Conservation (phyloP, 148 eudicot genomes). For the Chenopodium berlandieri region DNA sequence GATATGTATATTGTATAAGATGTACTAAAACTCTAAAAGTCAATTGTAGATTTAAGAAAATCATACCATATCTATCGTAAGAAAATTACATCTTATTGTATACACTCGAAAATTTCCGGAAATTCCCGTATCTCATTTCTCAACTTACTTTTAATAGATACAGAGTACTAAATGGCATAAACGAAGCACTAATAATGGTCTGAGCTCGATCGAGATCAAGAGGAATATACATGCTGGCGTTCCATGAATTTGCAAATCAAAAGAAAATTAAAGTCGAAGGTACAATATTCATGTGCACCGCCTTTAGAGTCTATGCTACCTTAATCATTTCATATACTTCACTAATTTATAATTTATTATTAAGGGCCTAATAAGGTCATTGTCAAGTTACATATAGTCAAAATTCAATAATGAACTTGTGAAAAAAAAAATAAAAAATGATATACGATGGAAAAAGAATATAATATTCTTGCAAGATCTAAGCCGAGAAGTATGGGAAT, state of each 20-base stretch:
- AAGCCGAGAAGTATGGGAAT: conserved; percentile 22
- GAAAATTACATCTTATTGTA: no score
- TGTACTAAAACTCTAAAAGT: no score
- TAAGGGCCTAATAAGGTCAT: not conserved
- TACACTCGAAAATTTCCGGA: no score
- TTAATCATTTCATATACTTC: not conserved
- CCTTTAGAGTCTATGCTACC: not conserved
- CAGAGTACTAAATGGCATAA: not conserved
- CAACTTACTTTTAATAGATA: no score
- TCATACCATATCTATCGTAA: no score
- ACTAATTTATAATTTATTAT: not conserved
- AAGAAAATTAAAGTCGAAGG: not conserved
- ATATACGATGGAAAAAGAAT: not conserved
- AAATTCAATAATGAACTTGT: not conserved
- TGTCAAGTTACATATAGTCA: not conserved
- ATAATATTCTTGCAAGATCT: conserved; percentile 11
- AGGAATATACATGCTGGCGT: not conserved
- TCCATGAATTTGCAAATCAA: not conserved
- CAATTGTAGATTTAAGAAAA: no score
- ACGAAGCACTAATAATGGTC: not conserved
- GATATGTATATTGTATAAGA: no score
- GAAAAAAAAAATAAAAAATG: not conserved
- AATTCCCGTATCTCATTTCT: no score
- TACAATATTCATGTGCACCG: conserved; percentile 22
- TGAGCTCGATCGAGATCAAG: conserved; percentile 9